phyloP scores from a whole-genome alignment of 768 basidiomycete species.

The Daedaleopsis nitida region DNA sequence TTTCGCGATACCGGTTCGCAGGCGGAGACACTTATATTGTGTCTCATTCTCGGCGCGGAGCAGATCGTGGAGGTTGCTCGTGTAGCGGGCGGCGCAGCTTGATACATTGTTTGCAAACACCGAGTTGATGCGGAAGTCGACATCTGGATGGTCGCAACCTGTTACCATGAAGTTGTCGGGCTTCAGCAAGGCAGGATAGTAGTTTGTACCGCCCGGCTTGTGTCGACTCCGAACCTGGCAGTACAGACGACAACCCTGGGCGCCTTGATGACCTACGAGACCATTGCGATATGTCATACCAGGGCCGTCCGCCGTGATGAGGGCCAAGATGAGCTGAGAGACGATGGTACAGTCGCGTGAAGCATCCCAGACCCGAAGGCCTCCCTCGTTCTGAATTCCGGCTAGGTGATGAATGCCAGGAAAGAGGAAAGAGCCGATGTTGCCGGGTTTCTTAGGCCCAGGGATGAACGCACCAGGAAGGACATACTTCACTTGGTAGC shows the following conservation, averaged over 20 bases:
- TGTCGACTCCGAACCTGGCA: conserved; percentile 34
- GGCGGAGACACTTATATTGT: conserved; percentile 30
- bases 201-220: conserved; percentile 31
- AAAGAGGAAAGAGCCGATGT: conserved; percentile 34
- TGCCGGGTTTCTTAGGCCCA: conserved; percentile 34
- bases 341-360: neutral
- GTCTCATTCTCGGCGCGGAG: conserved; percentile 20
- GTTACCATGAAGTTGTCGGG: conserved; percentile 27
- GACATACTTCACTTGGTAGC: conserved; percentile 34
- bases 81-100: conserved; percentile 12
- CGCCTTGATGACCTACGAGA: conserved; percentile 36
- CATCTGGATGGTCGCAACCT: conserved; percentile 34
- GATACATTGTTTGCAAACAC: neutral
- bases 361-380: conserved; percentile 33
- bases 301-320: conserved; percentile 10
- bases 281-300: conserved; percentile 33
- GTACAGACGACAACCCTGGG: conserved; percentile 37
- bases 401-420: conserved; percentile 31
- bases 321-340: conserved; percentile 7
- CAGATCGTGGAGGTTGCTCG: conserved; percentile 20
- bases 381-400: conserved; percentile 27
- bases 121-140: conserved; percentile 20
- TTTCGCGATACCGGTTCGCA: conserved; percentile 36
- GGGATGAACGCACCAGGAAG: conserved; percentile 31
- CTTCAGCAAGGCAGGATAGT: conserved; percentile 36